phyloP scores from a whole-genome alignment of 129 eudicot species.

The Ambrosia artemisiifolia region DNA sequence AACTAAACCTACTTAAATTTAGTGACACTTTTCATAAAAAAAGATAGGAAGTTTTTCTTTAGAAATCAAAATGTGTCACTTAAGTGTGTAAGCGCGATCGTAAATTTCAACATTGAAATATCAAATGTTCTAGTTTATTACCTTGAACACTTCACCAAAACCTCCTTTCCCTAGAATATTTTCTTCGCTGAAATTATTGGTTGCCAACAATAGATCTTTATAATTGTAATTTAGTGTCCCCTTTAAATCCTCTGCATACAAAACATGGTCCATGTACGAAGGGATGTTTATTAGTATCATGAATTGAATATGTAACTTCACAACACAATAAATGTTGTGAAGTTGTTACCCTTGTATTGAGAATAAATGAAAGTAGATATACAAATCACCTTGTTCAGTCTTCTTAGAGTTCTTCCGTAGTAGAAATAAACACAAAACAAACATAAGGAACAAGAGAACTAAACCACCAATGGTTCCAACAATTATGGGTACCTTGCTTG shows the following conservation, averaged over 20 bases:
- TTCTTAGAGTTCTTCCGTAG: neutral
- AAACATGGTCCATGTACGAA: constrained; percentile 3
- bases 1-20: too few species aligned
- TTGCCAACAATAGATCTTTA: constrained; percentile 17
- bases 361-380: too few species aligned
- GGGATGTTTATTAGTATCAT: neutral
- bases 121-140: neutral
- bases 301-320: neutral
- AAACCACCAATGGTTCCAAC: constrained; percentile 46
- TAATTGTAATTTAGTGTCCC: constrained; percentile 31
- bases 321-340: too few species aligned
- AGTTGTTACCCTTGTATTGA: too few species aligned
- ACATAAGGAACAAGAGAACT: constrained; percentile 5
- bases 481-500: constrained; percentile 46
- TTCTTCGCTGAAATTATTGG: neutral
- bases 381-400: neutral
- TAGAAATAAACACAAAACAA: constrained; percentile 20
- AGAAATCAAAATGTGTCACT: neutral
- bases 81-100: too few species aligned
- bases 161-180: constrained; percentile 49
- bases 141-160: constrained; percentile 47
- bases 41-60: neutral
- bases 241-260: constrained; percentile 35
- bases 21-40: too few species aligned
- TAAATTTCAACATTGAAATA: too few species aligned